phyloP scores from a whole-genome alignment of 225 moss, liverwort and hornwort species.

The Thuidium tamariscinum region DNA sequence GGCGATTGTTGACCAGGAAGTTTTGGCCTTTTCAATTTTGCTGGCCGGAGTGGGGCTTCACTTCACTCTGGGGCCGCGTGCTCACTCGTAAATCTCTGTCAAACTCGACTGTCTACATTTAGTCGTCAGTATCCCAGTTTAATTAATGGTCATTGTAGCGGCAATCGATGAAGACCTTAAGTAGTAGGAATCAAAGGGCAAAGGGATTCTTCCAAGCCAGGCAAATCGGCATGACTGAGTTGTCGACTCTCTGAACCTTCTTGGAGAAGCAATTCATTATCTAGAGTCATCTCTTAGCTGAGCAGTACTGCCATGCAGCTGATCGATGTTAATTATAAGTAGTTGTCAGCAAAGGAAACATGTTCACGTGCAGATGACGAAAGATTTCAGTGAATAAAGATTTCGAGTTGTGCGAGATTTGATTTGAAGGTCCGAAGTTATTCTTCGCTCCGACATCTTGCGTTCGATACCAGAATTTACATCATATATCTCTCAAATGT shows the following conservation, averaged over 20 bases:
- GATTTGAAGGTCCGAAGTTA: neutral
- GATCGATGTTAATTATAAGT: neutral
- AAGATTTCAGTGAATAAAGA: neutral
- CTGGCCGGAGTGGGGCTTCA: neutral
- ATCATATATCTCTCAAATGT: neutral
- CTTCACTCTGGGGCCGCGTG: neutral
- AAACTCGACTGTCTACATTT: neutral
- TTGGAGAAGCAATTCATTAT: neutral
- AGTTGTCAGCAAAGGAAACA: neutral
- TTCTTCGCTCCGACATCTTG: neutral
- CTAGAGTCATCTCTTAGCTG: neutral
- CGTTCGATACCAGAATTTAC: neutral
- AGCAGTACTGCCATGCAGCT: neutral
- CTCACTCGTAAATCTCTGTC: conserved; percentile 11
- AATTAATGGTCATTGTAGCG: neutral
- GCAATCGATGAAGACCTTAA: neutral
- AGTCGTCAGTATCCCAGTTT: neutral
- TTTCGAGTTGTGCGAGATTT: neutral
- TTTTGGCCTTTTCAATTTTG: neutral
- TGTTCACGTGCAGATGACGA: neutral
- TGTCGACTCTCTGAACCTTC: neutral
- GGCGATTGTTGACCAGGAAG: neutral
- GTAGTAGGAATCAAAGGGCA: neutral
- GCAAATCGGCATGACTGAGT: neutral
- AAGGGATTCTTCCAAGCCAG: neutral